Conservation (phyloP, 2,329 filamentous ascomycete genomes). For the Ascomycota sp. region DNA sequence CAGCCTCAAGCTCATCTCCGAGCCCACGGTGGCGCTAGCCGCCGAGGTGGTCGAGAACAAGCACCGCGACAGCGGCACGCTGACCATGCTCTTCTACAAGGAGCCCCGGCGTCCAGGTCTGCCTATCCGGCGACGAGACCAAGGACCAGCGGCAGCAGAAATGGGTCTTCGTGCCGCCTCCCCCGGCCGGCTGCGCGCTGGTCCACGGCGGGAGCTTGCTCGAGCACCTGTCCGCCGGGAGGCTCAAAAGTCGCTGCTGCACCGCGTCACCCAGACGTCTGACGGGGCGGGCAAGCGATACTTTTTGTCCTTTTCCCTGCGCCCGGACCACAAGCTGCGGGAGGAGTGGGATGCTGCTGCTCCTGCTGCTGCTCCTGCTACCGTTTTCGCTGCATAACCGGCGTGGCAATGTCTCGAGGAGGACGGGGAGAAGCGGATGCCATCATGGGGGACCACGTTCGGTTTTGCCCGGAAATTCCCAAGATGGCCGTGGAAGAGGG, state of each 20-base stretch:
- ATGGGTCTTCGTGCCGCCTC: constrained; percentile 1
- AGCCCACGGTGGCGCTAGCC: neutral
- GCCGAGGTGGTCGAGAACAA: constrained; percentile 1
- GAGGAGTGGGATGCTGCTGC: too few species aligned
- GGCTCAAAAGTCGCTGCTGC: neutral
- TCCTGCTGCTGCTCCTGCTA: too few species aligned
- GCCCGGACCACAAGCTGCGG: neutral
- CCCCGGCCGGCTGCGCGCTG: neutral
- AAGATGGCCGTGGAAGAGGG: too few species aligned
- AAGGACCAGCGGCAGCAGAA: neutral
- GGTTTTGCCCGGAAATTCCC: too few species aligned
- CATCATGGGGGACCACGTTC: too few species aligned
- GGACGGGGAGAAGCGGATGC: too few species aligned
- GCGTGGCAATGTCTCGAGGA: too few species aligned
- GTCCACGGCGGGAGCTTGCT: neutral
- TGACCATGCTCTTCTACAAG: constrained; percentile 1
- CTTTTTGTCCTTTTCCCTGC: constrained; percentile 1
- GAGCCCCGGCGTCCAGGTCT: neutral
- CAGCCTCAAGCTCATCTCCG: constrained; percentile 1
- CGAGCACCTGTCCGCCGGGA: neutral
- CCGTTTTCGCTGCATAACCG: too few species aligned
- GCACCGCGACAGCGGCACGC: constrained; percentile 1
- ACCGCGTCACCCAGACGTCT: neutral
- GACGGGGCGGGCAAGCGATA: neutral
- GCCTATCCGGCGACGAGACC: neutral